A percentile compares a stretch with the other conserved stretches of the same genome.
These are phyloP conservation scores for Cercospora zeina DNA, from an alignment of 2,329 filamentous ascomycete species.

Conservation along the genomic window DNA sequence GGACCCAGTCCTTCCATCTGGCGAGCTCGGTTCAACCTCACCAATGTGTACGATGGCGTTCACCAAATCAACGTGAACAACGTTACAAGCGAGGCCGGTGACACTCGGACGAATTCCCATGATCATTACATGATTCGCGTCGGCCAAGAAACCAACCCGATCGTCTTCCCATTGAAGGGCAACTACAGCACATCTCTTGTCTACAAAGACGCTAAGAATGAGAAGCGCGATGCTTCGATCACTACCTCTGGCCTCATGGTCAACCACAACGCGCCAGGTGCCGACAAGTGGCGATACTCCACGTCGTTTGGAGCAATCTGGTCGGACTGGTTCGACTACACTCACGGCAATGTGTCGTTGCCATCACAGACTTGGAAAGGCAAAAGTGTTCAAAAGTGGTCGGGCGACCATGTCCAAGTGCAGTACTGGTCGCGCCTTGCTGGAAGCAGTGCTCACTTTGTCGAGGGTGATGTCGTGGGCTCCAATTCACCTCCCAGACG, in stretches of 20 bases:
- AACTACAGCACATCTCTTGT: slow-evolving; percentile 62
- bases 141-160: slow-evolving; percentile 59
- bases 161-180: slow-evolving; percentile 57
- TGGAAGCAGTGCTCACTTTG: slow-evolving; percentile 61
- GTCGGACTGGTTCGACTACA: slow-evolving; percentile 60
- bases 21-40: slow-evolving; percentile 55
- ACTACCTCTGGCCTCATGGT: slow-evolving; percentile 51
- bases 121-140: slow-evolving; percentile 64
- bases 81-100: slow-evolving; percentile 48
- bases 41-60: slow-evolving; percentile 61
- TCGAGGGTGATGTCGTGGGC: slow-evolving; percentile 58
- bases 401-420: slow-evolving; percentile 62
- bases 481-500: slow-evolving; percentile 47
- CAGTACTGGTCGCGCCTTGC: slow-evolving; percentile 63
- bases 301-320: slow-evolving; percentile 62
- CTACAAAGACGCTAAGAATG: slow-evolving; percentile 38
- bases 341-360: slow-evolving; percentile 53
- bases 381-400: slow-evolving; percentile 57
- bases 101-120: slow-evolving; percentile 51
- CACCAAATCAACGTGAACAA: slow-evolving; percentile 61
- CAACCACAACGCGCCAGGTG: slow-evolving; percentile 61
- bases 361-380: slow-evolving; percentile 57
- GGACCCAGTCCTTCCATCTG: slow-evolving; percentile 58
- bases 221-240: slow-evolving; percentile 33
- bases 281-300: slow-evolving; percentile 63